Evolutionary conservation across 768 basidiomycete genomes (phyloP).

Genomic region (Paxillus ammoniavirescens): DNA sequence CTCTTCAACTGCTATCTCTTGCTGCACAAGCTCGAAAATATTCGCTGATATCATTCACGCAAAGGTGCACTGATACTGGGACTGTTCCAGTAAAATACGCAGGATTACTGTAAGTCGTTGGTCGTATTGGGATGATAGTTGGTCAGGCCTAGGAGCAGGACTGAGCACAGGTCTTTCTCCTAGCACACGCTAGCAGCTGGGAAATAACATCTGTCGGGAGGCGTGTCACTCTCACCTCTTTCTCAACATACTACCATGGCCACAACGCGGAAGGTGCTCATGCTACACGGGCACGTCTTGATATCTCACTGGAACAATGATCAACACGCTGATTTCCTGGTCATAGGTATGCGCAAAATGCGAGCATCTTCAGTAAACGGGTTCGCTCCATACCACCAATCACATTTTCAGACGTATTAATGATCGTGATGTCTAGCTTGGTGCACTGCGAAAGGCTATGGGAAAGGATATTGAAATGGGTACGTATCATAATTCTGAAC

Average conservation of each 20-base stretch:
- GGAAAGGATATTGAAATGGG: slow-evolving; percentile 66
- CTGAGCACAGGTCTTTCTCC: too few species aligned
- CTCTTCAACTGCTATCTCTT: too few species aligned
- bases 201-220: too few species aligned
- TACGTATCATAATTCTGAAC: slow-evolving; percentile 21
- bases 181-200: too few species aligned
- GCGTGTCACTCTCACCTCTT: too few species aligned
- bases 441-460: slow-evolving; percentile 69
- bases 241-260: slow-evolving; percentile 10
- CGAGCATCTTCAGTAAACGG: slow-evolving; percentile 65
- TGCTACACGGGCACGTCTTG: slow-evolving; percentile 43
- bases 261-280: slow-evolving; percentile 37
- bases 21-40: too few species aligned
- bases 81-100: too few species aligned
- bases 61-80: too few species aligned
- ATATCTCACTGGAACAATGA: not conserved
- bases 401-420: not conserved
- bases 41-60: too few species aligned
- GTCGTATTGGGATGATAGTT: too few species aligned
- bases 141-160: too few species aligned
- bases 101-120: too few species aligned
- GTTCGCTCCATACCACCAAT: slow-evolving; percentile 37
- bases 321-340: slow-evolving; percentile 2
- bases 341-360: slow-evolving; percentile 70
- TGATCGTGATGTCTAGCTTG: slow-evolving; percentile 44